Conservation (phyloP, 768 basidiomycete genomes). For the Hygrophorus russula region DNA sequence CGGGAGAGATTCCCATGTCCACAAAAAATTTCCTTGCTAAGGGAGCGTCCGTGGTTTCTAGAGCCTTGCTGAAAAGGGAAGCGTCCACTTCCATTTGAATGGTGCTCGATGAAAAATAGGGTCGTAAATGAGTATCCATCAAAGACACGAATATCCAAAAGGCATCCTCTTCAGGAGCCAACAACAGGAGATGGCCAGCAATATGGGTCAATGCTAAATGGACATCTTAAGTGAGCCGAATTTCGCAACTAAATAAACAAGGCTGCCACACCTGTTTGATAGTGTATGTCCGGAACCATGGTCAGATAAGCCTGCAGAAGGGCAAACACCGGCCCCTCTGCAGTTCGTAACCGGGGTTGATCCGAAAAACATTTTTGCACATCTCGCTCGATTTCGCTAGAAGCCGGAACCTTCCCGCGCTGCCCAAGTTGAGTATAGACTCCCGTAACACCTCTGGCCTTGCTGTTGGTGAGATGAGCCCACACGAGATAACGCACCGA, state of each 20-base stretch:
- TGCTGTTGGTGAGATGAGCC: constrained; percentile 71
- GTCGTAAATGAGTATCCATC: constrained; percentile 76
- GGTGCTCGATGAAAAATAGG: constrained; percentile 54
- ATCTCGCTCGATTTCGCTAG: constrained; percentile 49
- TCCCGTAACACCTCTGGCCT: constrained; percentile 54
- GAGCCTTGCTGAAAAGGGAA: constrained; percentile 52
- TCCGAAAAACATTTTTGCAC: constrained; percentile 41
- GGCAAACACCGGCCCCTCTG: constrained; percentile 43
- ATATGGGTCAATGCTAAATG: constrained; percentile 53
- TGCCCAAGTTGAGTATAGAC: constrained; percentile 56
- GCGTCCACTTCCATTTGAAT: constrained; percentile 71
- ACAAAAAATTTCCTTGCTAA: constrained; percentile 59
- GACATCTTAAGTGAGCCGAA: not conserved
- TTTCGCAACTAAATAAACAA: constrained; percentile 1
- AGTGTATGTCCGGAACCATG: constrained; percentile 80
- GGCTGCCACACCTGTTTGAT: constrained; percentile 39
- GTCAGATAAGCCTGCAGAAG: constrained; percentile 64
- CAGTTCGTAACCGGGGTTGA: constrained; percentile 46
- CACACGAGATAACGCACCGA: constrained; percentile 80
- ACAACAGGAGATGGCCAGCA: constrained; percentile 58
- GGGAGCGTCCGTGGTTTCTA: constrained; percentile 50
- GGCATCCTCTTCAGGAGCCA: constrained; percentile 79
- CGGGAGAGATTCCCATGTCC: constrained; percentile 49
- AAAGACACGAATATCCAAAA: constrained; percentile 86
- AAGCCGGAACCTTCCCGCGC: constrained; percentile 38